Percentiles rank a stretch among this genome's conserved stretches.
Evolutionary conservation across 306 rosid species (phyloP).

Genomic region (Mucuna pruriens): DNA sequence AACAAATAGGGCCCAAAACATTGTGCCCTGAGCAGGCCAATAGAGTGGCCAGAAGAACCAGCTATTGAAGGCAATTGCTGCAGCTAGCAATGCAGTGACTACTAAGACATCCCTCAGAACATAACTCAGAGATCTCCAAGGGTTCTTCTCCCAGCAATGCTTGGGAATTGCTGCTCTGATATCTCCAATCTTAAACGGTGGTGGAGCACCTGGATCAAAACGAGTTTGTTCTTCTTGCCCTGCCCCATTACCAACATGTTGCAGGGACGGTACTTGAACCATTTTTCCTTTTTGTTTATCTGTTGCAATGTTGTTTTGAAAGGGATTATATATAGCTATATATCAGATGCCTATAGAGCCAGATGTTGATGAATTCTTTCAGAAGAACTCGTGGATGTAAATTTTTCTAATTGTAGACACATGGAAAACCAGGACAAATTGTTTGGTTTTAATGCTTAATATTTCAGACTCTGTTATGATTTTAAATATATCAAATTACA

Average conservation of each 20-base stretch:
- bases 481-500: too few species aligned
- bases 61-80: slow-evolving; percentile 51
- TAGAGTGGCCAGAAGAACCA: slow-evolving; percentile 78
- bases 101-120: slow-evolving; percentile 65
- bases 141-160: slow-evolving; percentile 87
- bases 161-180: slow-evolving; percentile 88
- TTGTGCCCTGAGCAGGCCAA: slow-evolving; percentile 88
- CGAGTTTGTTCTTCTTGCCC: background rate
- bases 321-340: slow-evolving; percentile 21
- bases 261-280: slow-evolving; percentile 19
- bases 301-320: background rate
- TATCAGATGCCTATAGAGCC: slow-evolving; percentile 28
- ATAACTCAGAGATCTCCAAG: slow-evolving; percentile 77
- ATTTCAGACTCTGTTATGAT: too few species aligned
- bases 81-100: slow-evolving; percentile 49
- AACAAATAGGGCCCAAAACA: slow-evolving; percentile 99
- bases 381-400: too few species aligned
- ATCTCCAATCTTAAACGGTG: slow-evolving; percentile 81
- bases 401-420: too few species aligned
- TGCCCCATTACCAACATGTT: slow-evolving; percentile 21
- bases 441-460: too few species aligned
- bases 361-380: slow-evolving; percentile 36
- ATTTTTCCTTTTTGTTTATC: slow-evolving; percentile 7
- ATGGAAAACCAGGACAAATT: too few species aligned
- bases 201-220: slow-evolving; percentile 91